Base-by-base conservation (phyloP, 2,329 filamentous ascomycete genomes). In the Pezicula carpinea region DNA sequence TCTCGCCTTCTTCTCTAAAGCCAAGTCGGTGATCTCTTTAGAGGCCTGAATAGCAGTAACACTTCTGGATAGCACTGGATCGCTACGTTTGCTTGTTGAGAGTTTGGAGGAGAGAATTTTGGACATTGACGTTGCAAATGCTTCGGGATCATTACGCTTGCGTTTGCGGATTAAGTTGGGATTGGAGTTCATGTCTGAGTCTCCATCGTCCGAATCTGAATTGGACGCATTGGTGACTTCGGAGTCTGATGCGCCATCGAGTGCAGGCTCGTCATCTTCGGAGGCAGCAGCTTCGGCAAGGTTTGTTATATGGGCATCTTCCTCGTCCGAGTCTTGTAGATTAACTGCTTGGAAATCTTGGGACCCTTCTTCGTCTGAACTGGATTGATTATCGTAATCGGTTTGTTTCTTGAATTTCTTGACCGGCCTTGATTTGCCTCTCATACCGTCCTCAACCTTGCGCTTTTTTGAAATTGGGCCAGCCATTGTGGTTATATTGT, bases 31-130 rank as follows among this genome's bases (percentile, higher is more conserved):
- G 8, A 87, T 77, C 29, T 86, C 81, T 49, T 82, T 82, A 53
- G 84, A 84, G 0, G 87, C 81, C 50, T 88, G 79, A 13, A 83
- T 79, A 1, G 90, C 90, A 10, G 79, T 78, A 51, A 80, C 82
- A 64, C 86, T 92, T 60, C 93, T 85, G 5, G 91, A 85, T 3
- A 99, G 77, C n/a, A 99, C 88, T 0, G 93, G 93, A 64, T 99
- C 93, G 46, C 83, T 77, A 19, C 91, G 86, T 63, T 89, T 89
- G 26, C 86, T 79, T 6, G 80, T 82, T 2, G 90, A 85, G 8
- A 97, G 76, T 69, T 97, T 97, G 42, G 89, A 92, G 47, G 83
- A 83, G 38, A 99, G 77, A 64, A 99, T 96, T 68, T 93, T 95
- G 57, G 87, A 86, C 60, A 99, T 89, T 43, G 90, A 96, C 1